Percentiles rank a stretch among this genome's conserved stretches.
Conservation (phyloP, 2,329 filamentous ascomycete species). For the Xylaria digitata region DNA sequence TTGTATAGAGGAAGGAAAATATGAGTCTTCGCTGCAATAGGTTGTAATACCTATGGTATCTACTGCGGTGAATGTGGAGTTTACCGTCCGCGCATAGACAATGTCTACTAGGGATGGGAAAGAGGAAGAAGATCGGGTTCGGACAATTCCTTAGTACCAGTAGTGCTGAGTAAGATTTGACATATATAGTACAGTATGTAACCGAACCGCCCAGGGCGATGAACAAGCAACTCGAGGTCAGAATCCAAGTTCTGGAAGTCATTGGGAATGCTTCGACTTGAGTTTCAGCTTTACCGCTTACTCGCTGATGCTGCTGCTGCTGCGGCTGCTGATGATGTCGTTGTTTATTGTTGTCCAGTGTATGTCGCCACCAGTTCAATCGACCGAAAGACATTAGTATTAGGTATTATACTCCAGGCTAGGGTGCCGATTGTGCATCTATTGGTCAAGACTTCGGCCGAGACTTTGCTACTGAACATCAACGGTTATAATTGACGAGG, state of each 20-base stretch:
- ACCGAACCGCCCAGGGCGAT: neutral
- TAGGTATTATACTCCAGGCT: neutral
- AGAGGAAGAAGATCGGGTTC: neutral
- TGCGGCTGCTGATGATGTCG: neutral
- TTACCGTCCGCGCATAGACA: neutral
- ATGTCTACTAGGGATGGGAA: neutral
- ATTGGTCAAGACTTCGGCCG: no score
- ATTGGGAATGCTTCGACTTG: neutral
- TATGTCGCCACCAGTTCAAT: neutral
- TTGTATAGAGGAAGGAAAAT: neutral
- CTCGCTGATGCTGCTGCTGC: neutral
- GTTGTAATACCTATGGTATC: neutral
- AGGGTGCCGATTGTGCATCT: neutral
- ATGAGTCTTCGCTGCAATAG: neutral
- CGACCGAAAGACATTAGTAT: neutral
- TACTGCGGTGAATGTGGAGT: neutral
- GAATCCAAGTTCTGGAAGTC: no score
- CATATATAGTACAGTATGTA: neutral
- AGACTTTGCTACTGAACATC: neutral
- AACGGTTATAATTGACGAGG: neutral
- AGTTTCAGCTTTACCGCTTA: constrained; percentile 1
- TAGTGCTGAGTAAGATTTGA: constrained; percentile 17
- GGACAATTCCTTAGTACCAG: neutral
- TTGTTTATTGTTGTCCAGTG: neutral
- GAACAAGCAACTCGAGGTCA: neutral